phyloP scores from a whole-genome alignment of 495 filamentous ascomycete genomes.

The Mytilinidion resinicola region DNA sequence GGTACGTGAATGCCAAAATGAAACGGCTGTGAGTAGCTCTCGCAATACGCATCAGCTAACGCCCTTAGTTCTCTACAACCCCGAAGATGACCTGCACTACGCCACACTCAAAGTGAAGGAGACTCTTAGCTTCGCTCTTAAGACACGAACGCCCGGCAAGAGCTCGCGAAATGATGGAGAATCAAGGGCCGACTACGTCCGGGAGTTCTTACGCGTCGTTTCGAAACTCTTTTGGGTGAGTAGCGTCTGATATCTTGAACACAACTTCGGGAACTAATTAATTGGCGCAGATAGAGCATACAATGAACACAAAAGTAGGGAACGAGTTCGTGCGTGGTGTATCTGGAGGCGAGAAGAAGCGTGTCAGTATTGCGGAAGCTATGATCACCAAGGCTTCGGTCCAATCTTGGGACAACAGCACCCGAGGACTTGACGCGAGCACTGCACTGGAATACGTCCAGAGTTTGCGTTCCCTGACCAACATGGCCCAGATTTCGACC shows the following conservation, averaged over 20 bases:
- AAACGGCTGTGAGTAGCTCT: too few relatives aligned
- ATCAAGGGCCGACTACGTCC: conserved; percentile 54
- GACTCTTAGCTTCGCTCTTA: conserved; percentile 65
- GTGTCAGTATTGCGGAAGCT: conserved; percentile 63
- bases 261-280: too few relatives aligned
- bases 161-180: conserved; percentile 55
- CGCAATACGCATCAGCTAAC: too few relatives aligned
- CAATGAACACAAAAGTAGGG: conserved; percentile 60
- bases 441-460: conserved; percentile 63
- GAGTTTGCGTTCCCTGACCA: conserved; percentile 55
- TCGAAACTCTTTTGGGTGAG: conserved; percentile 74
- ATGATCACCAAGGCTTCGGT: conserved; percentile 59
- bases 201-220: conserved; percentile 62
- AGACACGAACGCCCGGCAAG: conserved; percentile 61
- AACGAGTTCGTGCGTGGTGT: conserved; percentile 61
- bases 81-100: conserved; percentile 73
- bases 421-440: conserved; percentile 59
- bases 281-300: conserved; percentile 71
- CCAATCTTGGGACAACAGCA: conserved; percentile 66
- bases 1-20: too few relatives aligned
- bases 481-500: conserved; percentile 55
- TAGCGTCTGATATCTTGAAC: too few relatives aligned
- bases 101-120: conserved; percentile 63
- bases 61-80: conserved; percentile 35
- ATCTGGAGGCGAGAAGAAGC: conserved; percentile 67